phyloP scores from a whole-genome alignment of 495 filamentous ascomycete genomes.

The Lasiosphaeria miniovina region DNA sequence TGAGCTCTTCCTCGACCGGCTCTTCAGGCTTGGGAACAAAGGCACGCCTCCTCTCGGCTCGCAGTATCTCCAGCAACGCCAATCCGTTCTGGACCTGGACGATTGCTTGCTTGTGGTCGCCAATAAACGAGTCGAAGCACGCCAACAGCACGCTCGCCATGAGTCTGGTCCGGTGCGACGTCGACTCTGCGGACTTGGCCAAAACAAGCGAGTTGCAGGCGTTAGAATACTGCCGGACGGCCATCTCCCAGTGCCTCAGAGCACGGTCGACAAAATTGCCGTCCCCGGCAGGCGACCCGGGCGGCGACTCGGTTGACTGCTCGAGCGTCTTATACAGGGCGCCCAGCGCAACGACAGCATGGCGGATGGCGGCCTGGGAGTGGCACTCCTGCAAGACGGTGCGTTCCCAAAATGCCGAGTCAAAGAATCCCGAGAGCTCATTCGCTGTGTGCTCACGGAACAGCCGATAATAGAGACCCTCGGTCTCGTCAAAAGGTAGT shows the following conservation, averaged over 20 bases:
- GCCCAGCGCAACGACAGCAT: conserved; percentile 63
- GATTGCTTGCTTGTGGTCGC: conserved; percentile 49
- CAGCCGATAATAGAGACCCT: conserved; percentile 58
- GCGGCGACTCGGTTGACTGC: conserved; percentile 49
- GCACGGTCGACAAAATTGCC: conserved; percentile 32
- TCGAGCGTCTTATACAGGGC: conserved; percentile 61
- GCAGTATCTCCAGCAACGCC: conserved; percentile 42
- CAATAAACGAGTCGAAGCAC: conserved; percentile 52
- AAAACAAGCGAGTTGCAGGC: conserved; percentile 37
- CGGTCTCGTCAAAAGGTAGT: conserved; percentile 39
- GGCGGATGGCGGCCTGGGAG: conserved; percentile 58
- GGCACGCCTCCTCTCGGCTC: conserved; percentile 36
- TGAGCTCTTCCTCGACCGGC: conserved; percentile 53
- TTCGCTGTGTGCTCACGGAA: conserved; percentile 55
- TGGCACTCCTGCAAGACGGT: conserved; percentile 59
- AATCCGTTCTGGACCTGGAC: conserved; percentile 45
- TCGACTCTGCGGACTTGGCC: conserved; percentile 30
- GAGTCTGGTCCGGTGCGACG: conserved; percentile 41
- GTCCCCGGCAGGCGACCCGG: conserved; percentile 35
- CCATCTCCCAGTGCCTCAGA: conserved; percentile 42
- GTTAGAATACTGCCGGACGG: conserved; percentile 44
- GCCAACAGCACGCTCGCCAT: conserved; percentile 50
- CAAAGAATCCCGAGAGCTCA: conserved; percentile 61
- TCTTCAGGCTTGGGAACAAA: conserved; percentile 41
- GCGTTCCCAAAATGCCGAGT: conserved; percentile 59